Evolutionary conservation across 176 grass and related monocot species (phyloP).

Genomic region (Rhipidocladum racemiflorum): DNA sequence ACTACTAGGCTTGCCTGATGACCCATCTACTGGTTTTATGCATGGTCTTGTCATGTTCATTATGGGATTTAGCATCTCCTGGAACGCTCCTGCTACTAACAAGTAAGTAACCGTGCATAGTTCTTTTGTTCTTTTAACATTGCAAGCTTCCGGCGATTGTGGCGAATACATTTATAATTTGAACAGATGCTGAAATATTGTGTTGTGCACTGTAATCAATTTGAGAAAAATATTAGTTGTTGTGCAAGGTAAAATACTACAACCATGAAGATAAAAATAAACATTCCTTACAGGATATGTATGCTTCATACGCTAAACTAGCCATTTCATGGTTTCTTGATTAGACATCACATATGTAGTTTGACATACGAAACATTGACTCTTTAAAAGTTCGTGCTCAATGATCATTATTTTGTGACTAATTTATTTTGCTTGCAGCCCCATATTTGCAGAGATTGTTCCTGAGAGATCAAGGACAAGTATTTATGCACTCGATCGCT

Average conservation of each 20-base stretch:
- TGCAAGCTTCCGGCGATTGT: too few species aligned
- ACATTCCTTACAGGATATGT: not conserved
- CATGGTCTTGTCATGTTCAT: slow-evolving; percentile 52
- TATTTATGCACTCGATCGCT: slow-evolving; percentile 56
- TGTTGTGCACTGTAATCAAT: not conserved
- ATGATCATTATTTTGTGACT: not conserved
- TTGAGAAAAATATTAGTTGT: not conserved
- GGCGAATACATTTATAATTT: too few species aligned
- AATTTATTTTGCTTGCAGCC: slow-evolving; percentile 12
- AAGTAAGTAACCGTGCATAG: slow-evolving; percentile 33
- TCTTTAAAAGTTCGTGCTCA: not conserved
- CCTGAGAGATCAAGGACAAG: slow-evolving; percentile 59
- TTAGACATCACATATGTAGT: not conserved
- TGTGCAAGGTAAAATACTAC: not conserved
- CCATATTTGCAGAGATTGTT: slow-evolving; percentile 70
- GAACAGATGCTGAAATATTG: not conserved
- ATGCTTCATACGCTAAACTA: not conserved
- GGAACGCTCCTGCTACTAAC: slow-evolving; percentile 65
- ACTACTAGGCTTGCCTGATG: slow-evolving; percentile 40
- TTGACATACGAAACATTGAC: not conserved
- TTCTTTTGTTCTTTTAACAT: not conserved
- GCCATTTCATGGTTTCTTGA: not conserved
- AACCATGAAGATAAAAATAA: not conserved
- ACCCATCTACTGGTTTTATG: slow-evolving; percentile 32
- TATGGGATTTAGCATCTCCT: slow-evolving; percentile 52